These are phyloP conservation scores for Pythium dissotocum DNA, from an alignment of 352 stramenopile genomes.

Conservation along the genomic window DNA sequence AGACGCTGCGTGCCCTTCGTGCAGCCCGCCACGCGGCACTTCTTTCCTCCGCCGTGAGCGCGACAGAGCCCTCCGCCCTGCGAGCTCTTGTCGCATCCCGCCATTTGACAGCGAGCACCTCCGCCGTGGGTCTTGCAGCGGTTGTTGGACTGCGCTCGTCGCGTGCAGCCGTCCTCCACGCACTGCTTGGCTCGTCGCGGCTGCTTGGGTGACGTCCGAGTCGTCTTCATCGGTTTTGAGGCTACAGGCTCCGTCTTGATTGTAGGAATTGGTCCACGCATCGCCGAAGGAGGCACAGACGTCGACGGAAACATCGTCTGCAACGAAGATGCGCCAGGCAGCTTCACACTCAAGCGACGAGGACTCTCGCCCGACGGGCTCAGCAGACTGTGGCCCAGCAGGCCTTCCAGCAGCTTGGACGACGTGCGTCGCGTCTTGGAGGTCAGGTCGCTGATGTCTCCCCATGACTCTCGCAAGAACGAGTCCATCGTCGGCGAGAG, in stretches of 20 bases:
- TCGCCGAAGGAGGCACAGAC: not conserved
- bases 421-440: constrained; percentile 33
- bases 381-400: constrained; percentile 16
- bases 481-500: constrained; percentile 62
- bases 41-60: constrained; percentile 69
- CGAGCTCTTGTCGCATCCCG: constrained; percentile 74
- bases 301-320: not conserved
- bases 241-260: not conserved
- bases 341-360: constrained; percentile 17
- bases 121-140: constrained; percentile 82
- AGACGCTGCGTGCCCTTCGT: constrained; percentile 78
- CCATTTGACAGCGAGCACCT: constrained; percentile 68
- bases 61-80: constrained; percentile 70
- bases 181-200: constrained; percentile 66
- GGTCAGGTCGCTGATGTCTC: constrained; percentile 38
- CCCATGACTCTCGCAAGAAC: constrained; percentile 61
- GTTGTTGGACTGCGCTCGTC: constrained; percentile 77
- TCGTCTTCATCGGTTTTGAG: not conserved
- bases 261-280: not conserved
- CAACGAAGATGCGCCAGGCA: constrained; percentile 9
- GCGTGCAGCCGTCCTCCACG: constrained; percentile 54
- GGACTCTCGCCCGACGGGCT: constrained; percentile 15
- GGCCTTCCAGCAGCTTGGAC: constrained; percentile 26
- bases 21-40: constrained; percentile 64
- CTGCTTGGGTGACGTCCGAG: constrained; percentile 20